Evolutionary conservation across 257 asterid species (phyloP).

Genomic region (Gentiana macrophylla): DNA sequence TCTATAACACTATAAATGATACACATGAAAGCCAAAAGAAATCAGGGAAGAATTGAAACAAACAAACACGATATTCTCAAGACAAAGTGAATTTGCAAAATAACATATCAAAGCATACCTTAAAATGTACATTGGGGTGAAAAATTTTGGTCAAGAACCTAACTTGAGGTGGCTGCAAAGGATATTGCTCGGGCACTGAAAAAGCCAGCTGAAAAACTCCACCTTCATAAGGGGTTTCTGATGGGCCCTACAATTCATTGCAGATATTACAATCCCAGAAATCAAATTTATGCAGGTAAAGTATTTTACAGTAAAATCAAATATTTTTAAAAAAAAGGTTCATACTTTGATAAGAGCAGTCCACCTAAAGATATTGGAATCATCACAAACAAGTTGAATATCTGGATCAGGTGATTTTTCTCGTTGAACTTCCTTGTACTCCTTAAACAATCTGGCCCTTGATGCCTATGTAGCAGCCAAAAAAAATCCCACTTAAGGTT

Average conservation of each 20-base stretch:
- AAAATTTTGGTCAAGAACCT: conserved; percentile 93
- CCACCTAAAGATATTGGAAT: conserved; percentile 90
- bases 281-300: too few relatives aligned
- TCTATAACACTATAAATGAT: too few relatives aligned
- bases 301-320: neutral
- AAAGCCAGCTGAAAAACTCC: conserved; percentile 97
- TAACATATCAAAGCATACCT: conserved; percentile 33
- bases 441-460: conserved; percentile 93
- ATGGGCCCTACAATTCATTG: conserved; percentile 56
- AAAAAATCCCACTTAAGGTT: too few relatives aligned
- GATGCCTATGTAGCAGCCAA: conserved; percentile 38
- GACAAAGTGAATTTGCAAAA: neutral
- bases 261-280: neutral
- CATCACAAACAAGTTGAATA: conserved; percentile 93
- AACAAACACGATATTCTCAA: too few relatives aligned
- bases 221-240: conserved; percentile 95
- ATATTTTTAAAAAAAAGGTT: conserved; percentile 1
- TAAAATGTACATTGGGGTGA: conserved; percentile 98
- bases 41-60: too few relatives aligned
- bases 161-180: conserved; percentile 99
- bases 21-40: too few relatives aligned
- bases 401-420: conserved; percentile 93
- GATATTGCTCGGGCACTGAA: conserved; percentile 96
- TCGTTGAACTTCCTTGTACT: conserved; percentile 93
- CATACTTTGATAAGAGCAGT: conserved; percentile 85